phyloP scores from a whole-genome alignment of 2,329 filamentous ascomycete genomes.

The Colletotrichum ledebouriae region DNA sequence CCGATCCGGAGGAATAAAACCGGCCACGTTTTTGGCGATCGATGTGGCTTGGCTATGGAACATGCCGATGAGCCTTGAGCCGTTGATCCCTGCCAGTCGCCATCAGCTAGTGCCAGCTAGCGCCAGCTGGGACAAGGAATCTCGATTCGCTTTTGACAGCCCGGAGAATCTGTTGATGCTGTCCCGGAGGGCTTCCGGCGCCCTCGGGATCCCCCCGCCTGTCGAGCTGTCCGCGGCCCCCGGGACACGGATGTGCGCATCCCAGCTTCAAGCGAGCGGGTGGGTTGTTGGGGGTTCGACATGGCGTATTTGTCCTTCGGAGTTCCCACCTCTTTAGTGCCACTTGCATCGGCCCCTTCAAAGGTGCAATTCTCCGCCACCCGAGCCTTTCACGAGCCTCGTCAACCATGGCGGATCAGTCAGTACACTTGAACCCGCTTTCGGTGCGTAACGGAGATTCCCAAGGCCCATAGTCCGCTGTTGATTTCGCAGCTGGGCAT shows the following conservation, averaged over 20 bases:
- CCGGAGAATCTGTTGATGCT: conserved; percentile 10
- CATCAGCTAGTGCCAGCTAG: not conserved
- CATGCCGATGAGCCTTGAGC: not conserved
- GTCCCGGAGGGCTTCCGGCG: not conserved
- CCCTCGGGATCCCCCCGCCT: not conserved
- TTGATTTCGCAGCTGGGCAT: not conserved
- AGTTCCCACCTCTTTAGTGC: conserved; percentile 1
- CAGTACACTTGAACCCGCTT: conserved; percentile 30
- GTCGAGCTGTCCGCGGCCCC: conserved; percentile 23
- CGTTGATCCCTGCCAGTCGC: not conserved
- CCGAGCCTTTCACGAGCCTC: not conserved
- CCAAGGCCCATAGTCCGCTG: conserved; percentile 24
- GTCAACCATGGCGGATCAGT: conserved; percentile 29
- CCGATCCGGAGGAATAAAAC: not conserved
- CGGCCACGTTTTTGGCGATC: conserved; percentile 1
- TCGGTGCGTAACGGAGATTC: conserved; percentile 34
- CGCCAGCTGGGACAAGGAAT: not conserved
- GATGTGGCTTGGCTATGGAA: conserved; percentile 2
- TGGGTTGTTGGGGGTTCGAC: conserved; percentile 1
- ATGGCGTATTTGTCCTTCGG: conserved; percentile 25
- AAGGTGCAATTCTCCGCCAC: conserved; percentile 8
- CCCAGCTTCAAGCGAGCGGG: not conserved
- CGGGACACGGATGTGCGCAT: not conserved
- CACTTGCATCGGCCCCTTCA: not conserved
- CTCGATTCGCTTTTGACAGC: not conserved